These are phyloP conservation scores for Ramalina peruviana DNA, from an alignment of 495 filamentous ascomycete species.

Conservation along the genomic window DNA sequence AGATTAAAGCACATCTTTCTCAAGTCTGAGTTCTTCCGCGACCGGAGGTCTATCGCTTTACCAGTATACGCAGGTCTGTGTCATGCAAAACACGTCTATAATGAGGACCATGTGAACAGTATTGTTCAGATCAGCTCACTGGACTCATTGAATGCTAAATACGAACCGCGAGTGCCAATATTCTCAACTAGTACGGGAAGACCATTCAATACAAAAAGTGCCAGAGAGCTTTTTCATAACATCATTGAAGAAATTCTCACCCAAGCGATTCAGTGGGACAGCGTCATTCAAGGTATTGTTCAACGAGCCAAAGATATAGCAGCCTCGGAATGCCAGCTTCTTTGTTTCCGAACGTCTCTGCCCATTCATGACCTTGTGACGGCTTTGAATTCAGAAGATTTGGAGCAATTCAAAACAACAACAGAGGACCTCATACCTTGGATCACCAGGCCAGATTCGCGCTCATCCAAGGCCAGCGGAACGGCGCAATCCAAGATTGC, in stretches of 20 bases:
- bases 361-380: neutral
- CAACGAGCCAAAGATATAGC: neutral
- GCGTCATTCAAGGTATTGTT: neutral
- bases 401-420: neutral
- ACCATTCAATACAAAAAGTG: neutral
- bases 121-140: neutral
- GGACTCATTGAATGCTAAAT: neutral
- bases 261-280: conserved; percentile 1
- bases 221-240: neutral
- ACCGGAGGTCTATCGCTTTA: conserved; percentile 22
- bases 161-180: neutral
- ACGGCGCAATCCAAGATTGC: conserved; percentile 23
- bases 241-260: neutral
- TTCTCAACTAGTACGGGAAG: neutral
- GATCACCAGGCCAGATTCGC: no score
- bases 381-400: neutral
- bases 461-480: conserved; percentile 13
- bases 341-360: neutral
- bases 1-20: neutral
- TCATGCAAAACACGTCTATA: neutral
- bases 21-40: conserved; percentile 30
- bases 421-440: neutral
- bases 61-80: neutral
- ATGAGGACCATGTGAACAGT: conserved; percentile 33
- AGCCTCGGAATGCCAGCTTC: neutral